Evolutionary conservation across 2,329 filamentous ascomycete species (phyloP).

Genomic region (Diaporthe vexans): DNA sequence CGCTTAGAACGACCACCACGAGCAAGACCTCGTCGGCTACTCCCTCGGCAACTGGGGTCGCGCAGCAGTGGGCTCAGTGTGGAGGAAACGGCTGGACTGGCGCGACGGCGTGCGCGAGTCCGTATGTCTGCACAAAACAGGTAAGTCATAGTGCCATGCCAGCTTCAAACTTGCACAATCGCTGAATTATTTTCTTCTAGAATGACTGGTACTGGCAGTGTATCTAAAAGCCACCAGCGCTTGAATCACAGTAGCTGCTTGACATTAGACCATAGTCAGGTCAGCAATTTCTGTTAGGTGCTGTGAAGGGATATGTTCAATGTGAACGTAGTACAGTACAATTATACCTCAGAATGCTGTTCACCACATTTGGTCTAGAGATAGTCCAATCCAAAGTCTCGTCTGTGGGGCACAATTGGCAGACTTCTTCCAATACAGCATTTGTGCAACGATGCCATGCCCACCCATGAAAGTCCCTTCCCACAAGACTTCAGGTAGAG

Average conservation of each 20-base stretch:
- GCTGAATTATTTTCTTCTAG: neutral
- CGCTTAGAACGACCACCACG: neutral
- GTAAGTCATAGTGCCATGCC: neutral
- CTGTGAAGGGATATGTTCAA: neutral
- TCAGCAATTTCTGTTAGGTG: neutral
- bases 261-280: too few relatives aligned
- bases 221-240: neutral
- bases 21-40: neutral
- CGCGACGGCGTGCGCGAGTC: neutral
- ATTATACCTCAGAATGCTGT: too few relatives aligned
- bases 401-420: too few relatives aligned
- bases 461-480: too few relatives aligned
- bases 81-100: constrained; percentile 8
- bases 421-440: too few relatives aligned
- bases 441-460: too few relatives aligned
- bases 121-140: constrained; percentile 20
- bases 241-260: neutral
- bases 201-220: constrained; percentile 22
- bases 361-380: too few relatives aligned
- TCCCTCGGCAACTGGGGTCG: constrained; percentile 2
- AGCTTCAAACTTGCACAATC: fast-evolving
- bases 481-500: too few relatives aligned
- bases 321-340: too few relatives aligned
- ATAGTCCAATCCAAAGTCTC: too few relatives aligned
- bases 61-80: constrained; percentile 12